A percentile compares a stretch with the other conserved stretches of the same genome.
Evolutionary conservation across 305 asterid species (phyloP).

Genomic region (Plantago lanceolata): DNA sequence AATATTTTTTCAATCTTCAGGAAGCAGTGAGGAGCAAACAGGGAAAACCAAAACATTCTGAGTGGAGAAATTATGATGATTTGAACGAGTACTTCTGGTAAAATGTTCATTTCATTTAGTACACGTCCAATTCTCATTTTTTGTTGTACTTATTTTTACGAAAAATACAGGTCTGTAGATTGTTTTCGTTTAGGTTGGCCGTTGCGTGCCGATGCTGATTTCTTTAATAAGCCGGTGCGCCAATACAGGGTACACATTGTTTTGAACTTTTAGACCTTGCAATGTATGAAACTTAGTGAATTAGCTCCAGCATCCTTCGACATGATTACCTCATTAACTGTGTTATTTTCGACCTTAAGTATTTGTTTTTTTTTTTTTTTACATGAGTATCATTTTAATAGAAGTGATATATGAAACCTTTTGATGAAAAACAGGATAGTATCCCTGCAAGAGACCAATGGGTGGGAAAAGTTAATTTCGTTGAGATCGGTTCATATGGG

Average conservation of each 20-base stretch:
- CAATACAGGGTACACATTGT: conserved; percentile 54
- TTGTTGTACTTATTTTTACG: conserved; percentile 10
- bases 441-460: conserved; percentile 63
- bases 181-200: conserved; percentile 99
- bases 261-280: conserved; percentile 11
- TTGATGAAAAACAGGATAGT: conserved; percentile 42
- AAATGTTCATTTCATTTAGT: conserved; percentile 10
- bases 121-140: conserved; percentile 9
- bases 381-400: too few relatives aligned
- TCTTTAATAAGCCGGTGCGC: conserved; percentile 57
- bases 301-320: neutral
- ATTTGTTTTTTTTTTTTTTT: too few relatives aligned
- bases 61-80: conserved; percentile 99
- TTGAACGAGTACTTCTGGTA: conserved; percentile 97
- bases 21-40: conserved; percentile 83
- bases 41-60: conserved; percentile 84
- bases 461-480: conserved; percentile 97
- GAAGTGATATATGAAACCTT: too few relatives aligned
- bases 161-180: conserved; percentile 73
- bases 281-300: neutral
- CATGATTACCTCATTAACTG: neutral
- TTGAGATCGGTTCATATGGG: conserved; percentile 94
- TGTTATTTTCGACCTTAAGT: neutral
- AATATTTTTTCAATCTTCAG: conserved; percentile 35
- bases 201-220: conserved; percentile 98